phyloP scores from a whole-genome alignment of 2,329 filamentous ascomycete genomes.

The Diplodia scrobiculata region DNA sequence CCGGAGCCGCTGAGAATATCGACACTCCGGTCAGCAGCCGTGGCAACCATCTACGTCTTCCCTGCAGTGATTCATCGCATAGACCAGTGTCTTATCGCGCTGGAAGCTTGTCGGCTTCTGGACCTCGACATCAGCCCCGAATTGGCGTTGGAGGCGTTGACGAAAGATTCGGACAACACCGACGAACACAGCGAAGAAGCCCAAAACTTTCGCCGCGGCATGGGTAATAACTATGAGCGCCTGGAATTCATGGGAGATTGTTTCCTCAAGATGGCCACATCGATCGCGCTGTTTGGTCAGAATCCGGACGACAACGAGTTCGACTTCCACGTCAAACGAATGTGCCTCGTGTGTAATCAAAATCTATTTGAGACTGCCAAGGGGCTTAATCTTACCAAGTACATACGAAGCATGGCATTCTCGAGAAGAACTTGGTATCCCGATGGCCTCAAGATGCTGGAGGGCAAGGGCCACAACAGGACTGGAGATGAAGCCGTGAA shows the following conservation, averaged over 20 bases:
- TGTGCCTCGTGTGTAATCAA: constrained; percentile 87
- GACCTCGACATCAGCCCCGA: constrained; percentile 65
- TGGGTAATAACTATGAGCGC: constrained; percentile 93
- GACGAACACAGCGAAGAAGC: constrained; percentile 70
- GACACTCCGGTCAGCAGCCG: constrained; percentile 68
- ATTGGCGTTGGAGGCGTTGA: constrained; percentile 83
- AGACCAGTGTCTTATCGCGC: constrained; percentile 76
- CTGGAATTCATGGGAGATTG: constrained; percentile 92
- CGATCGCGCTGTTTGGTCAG: constrained; percentile 78
- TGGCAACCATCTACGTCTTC: constrained; percentile 72
- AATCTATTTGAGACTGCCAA: constrained; percentile 80
- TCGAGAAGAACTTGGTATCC: constrained; percentile 83
- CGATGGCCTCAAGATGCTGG: constrained; percentile 69
- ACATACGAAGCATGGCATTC: constrained; percentile 80
- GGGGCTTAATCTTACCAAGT: constrained; percentile 68
- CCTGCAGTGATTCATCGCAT: constrained; percentile 83
- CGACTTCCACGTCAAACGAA: constrained; percentile 84
- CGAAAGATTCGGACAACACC: constrained; percentile 85
- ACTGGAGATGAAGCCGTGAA: constrained; percentile 49
- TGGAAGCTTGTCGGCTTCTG: constrained; percentile 71
- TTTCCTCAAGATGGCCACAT: constrained; percentile 94
- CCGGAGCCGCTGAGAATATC: constrained; percentile 78
- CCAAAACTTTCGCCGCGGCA: constrained; percentile 75
- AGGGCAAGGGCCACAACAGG: constrained; percentile 66
- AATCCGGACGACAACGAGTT: constrained; percentile 80